Evolutionary conservation across 768 basidiomycete genomes (phyloP).

Genomic region (Russula sp.): DNA sequence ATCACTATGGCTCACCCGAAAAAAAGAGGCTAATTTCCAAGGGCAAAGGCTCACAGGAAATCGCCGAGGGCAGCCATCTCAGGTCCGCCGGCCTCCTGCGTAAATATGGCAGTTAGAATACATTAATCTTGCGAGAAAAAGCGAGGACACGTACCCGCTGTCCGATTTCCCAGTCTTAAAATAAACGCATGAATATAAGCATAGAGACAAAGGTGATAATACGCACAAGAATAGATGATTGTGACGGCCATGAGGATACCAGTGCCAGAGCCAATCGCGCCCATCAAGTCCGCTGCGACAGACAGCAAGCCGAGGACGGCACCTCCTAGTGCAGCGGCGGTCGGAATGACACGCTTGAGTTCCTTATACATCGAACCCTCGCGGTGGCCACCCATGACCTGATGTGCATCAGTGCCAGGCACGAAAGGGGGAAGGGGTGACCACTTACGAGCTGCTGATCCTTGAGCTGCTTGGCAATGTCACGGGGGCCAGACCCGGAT

Average conservation of each 20-base stretch:
- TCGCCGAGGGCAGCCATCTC: conserved; percentile 81
- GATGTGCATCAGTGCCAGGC: not conserved
- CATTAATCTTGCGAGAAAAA: not conserved
- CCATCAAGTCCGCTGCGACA: conserved; percentile 90
- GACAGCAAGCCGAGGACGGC: conserved; percentile 92
- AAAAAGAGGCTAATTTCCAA: not conserved
- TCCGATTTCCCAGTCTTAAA: conserved; percentile 89
- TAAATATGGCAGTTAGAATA: conserved; percentile 1
- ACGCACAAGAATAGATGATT: conserved; percentile 76
- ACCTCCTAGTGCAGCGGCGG: conserved; percentile 94
- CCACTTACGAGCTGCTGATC: conserved; percentile 85
- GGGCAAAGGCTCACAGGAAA: conserved; percentile 44
- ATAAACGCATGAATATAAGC: not conserved
- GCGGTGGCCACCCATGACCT: conserved; percentile 82
- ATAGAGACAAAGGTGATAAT: conserved; percentile 4
- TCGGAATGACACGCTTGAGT: conserved; percentile 95
- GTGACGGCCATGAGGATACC: conserved; percentile 98
- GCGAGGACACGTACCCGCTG: conserved; percentile 46
- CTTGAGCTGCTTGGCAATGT: conserved; percentile 97
- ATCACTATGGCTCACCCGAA: not conserved
- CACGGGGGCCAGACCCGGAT: conserved; percentile 90
- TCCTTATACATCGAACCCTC: conserved; percentile 99
- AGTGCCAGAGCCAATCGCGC: conserved; percentile 92
- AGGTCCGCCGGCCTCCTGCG: conserved; percentile 68
- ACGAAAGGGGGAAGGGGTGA: not conserved